Evolutionary conservation across 805 yeast genomes (phyloP), one percentile per base, ranked within the genome.

Genomic region (Candida hungchunana): DNA sequence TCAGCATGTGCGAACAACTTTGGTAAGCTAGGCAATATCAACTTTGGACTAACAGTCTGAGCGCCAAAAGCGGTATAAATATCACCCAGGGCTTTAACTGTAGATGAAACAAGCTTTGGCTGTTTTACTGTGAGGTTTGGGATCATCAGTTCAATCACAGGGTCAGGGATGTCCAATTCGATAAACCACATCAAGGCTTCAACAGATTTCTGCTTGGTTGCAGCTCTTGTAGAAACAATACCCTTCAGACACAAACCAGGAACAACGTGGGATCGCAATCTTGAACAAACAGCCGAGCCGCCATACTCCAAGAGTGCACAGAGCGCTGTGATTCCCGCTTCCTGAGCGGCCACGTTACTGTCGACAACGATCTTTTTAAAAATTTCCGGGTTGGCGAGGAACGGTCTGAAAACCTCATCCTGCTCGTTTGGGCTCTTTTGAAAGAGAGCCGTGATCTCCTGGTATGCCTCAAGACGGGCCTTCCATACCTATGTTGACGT

Each of bases 271-370:
- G 53, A 46, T 42, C 76, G 68, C 15, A 77, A 51, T 43, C 60
- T 64, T 6, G 57, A 28, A 31, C 71, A 63, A 4, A 56, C 69
- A 2, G 54, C 48, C 1, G 72, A 38, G 0, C 79, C 81, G 2
- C 84, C 83, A 50, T 58, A 71, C 48, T 75, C 73, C 28, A 83
- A 60, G 49, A 75, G 72, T 5, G 75, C 67, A 11, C 60, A 60
- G 6, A 86, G 56, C 7, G 83, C 70, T 4, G 62, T 56, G 15
- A 87, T 63, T 5, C 86, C 97, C 2, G 81, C 64, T 52, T 93
- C 97, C 46, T 88, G 95, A 0, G 97, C 95, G 13, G 82, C 93
- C 14, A 88, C 96, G 55, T 93, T 93, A 21, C 81, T 58, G 55
- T 93, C 98, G 3, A 75, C 67, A 7, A 83, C 79, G 26, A 80